Evolutionary conservation across 2,329 filamentous ascomycete genomes (phyloP).

Genomic region (Fusarium papillatum): DNA sequence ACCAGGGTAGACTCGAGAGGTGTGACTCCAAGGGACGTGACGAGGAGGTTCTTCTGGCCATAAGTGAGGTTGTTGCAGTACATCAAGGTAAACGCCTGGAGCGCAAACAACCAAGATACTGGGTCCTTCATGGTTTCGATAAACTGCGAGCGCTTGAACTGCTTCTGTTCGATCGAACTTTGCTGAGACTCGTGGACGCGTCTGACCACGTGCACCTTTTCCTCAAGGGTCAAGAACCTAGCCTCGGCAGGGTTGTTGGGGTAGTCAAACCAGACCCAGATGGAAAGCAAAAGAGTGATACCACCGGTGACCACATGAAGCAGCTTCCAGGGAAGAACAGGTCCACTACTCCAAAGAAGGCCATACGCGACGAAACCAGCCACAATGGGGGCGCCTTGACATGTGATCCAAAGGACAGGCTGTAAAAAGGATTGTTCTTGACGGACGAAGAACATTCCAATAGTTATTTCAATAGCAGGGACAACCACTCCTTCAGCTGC

Average conservation of each 20-base stretch:
- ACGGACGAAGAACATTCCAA: conserved; percentile 55
- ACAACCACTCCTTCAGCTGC: conserved; percentile 53
- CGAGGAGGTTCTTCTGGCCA: conserved; percentile 54
- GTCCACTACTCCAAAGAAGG: conserved; percentile 50
- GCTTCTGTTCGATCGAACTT: conserved; percentile 54
- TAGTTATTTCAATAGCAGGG: conserved; percentile 55
- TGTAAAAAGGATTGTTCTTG: conserved; percentile 50
- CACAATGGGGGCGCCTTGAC: conserved; percentile 51
- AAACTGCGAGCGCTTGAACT: conserved; percentile 49
- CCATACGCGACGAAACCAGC: conserved; percentile 57
- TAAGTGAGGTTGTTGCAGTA: conserved; percentile 55
- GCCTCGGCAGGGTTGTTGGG: conserved; percentile 56
- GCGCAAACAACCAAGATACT: conserved; percentile 47
- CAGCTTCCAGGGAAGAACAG: conserved; percentile 53
- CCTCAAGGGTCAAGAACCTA: conserved; percentile 54
- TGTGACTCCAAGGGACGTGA: conserved; percentile 50
- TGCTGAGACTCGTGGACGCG: conserved; percentile 49
- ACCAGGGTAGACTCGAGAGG: conserved; percentile 56
- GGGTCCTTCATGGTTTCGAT: conserved; percentile 46
- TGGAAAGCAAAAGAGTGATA: conserved; percentile 49
- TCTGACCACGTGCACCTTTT: conserved; percentile 53
- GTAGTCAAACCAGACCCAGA: conserved; percentile 51
- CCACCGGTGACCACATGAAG: conserved; percentile 55
- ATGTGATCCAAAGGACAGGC: conserved; percentile 49
- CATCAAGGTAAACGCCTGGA: conserved; percentile 50